These are phyloP conservation scores for Lentinula boryana DNA, from an alignment of 768 basidiomycete species.

Conservation along the genomic window DNA sequence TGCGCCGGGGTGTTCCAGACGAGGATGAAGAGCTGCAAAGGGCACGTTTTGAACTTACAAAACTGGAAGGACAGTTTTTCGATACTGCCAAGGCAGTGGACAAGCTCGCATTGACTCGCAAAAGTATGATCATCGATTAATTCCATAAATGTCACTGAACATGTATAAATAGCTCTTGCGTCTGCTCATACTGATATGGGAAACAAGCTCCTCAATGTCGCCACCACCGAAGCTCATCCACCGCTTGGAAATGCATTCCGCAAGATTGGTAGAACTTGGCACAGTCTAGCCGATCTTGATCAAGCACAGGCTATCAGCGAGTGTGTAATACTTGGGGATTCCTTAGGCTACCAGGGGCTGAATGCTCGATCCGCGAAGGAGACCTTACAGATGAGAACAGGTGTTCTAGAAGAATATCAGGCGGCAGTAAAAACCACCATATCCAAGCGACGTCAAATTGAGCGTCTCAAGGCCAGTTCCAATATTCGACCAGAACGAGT, in stretches of 20 bases:
- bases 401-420: constrained; percentile 91
- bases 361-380: constrained; percentile 98
- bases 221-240: constrained; percentile 83
- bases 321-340: constrained; percentile 94
- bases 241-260: constrained; percentile 79
- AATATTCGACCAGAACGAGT: constrained; percentile 83
- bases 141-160: constrained; percentile 1
- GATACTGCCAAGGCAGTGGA: constrained; percentile 90
- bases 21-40: constrained; percentile 91
- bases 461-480: constrained; percentile 78
- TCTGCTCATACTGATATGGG: constrained; percentile 82
- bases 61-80: constrained; percentile 87
- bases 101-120: constrained; percentile 72
- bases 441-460: constrained; percentile 87
- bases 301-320: constrained; percentile 91
- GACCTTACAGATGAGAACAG: constrained; percentile 83
- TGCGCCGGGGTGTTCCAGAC: constrained; percentile 78
- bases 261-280: constrained; percentile 83
- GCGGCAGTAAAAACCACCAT: constrained; percentile 90
- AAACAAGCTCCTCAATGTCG: constrained; percentile 85
- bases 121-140: constrained; percentile 42
- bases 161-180: constrained; percentile 54
- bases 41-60: constrained; percentile 88
- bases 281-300: constrained; percentile 82
- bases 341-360: constrained; percentile 91